Conservation (phyloP, 345 rosid species). For the Orychophragmus violaceus region DNA sequence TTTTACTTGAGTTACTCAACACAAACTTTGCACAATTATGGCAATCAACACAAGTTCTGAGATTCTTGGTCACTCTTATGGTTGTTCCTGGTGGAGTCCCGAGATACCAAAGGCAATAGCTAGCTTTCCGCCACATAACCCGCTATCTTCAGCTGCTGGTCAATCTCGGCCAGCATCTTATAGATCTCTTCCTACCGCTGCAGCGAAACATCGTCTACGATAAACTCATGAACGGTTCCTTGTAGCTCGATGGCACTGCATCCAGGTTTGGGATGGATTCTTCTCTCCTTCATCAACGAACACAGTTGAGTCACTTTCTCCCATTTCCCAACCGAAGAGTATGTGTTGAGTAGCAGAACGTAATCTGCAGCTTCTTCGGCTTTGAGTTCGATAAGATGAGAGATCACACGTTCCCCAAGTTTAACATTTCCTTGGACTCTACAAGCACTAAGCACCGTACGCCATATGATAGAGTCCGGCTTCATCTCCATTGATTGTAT, state of each 20-base stretch:
- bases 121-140: slow-evolving; percentile 61
- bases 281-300: slow-evolving; percentile 61
- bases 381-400: slow-evolving; percentile 66
- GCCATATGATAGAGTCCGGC: slow-evolving; percentile 72
- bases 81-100: slow-evolving; percentile 67
- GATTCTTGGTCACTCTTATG: slow-evolving; percentile 70
- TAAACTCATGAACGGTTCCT: slow-evolving; percentile 64
- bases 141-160: slow-evolving; percentile 70
- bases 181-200: slow-evolving; percentile 46
- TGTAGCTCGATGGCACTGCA: slow-evolving; percentile 49
- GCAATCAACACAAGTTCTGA: slow-evolving; percentile 68
- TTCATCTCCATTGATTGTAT: slow-evolving; percentile 52
- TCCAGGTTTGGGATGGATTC: slow-evolving; percentile 61
- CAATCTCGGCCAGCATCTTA: slow-evolving; percentile 52
- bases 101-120: slow-evolving; percentile 76
- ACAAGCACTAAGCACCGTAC: slow-evolving; percentile 81
- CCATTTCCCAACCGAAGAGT: slow-evolving; percentile 69
- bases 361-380: slow-evolving; percentile 83
- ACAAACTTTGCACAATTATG: slow-evolving; percentile 69
- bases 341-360: slow-evolving; percentile 54
- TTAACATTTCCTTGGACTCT: slow-evolving; percentile 55
- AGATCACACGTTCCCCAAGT: slow-evolving; percentile 59
- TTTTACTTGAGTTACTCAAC: no score
- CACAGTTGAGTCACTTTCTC: slow-evolving; percentile 65
- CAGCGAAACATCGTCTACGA: slow-evolving; percentile 55